Conservation (phyloP, 2,329 filamentous ascomycete species). For the Pleochaeta shiraiana region DNA sequence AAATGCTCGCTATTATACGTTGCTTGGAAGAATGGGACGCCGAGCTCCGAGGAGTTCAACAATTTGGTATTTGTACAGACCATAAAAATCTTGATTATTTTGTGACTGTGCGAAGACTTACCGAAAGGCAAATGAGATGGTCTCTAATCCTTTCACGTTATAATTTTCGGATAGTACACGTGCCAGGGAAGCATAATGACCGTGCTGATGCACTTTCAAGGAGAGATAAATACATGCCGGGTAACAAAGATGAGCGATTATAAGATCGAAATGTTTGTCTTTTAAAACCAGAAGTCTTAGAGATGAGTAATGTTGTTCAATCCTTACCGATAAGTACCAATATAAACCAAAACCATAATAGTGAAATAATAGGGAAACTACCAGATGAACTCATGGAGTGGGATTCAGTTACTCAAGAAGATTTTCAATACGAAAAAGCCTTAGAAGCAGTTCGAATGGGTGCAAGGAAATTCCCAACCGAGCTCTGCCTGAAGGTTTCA, state of each 20-base stretch:
- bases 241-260: neutral
- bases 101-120: neutral
- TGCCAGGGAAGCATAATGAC: neutral
- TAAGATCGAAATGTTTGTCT: neutral
- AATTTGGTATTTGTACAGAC: neutral
- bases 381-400: conserved; percentile 8
- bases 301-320: neutral
- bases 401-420: neutral
- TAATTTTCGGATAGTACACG: neutral
- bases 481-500: neutral
- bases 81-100: neutral
- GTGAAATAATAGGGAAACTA: neutral
- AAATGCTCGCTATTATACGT: too few relatives aligned
- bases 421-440: neutral
- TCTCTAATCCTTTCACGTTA: neutral
- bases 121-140: neutral
- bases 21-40: too few relatives aligned
- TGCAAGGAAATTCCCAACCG: neutral
- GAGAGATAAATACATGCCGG: neutral
- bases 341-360: neutral
- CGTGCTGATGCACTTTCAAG: neutral
- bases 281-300: neutral
- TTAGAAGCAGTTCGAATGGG: neutral
- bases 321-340: too few relatives aligned
- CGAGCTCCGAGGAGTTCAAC: too few relatives aligned